A percentile compares a stretch with the other conserved stretches of the same genome.
These are phyloP conservation scores for Citrus cavaleriei DNA, from an alignment of 345 rosid species.

Conservation along the genomic window DNA sequence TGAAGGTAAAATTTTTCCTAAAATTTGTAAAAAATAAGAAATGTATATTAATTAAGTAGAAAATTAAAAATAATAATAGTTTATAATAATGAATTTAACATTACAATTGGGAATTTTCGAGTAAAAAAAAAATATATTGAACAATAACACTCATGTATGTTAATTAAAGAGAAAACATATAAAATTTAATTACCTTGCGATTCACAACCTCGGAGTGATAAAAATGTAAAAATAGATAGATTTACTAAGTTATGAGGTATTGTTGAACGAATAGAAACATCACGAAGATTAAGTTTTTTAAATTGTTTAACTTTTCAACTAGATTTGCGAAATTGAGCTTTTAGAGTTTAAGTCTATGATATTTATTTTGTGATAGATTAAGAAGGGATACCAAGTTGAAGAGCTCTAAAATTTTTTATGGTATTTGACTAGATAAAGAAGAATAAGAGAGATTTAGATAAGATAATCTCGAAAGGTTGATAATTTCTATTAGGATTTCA, in stretches of 20 bases:
- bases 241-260: neutral
- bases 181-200: neutral
- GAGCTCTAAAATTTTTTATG: no score
- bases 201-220: neutral
- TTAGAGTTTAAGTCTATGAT: no score
- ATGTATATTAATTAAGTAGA: neutral
- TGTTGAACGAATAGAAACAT: neutral
- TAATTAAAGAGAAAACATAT: neutral
- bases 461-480: no score
- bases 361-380: no score
- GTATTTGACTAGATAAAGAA: no score
- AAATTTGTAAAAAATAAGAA: neutral
- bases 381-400: no score
- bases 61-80: no score
- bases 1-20: neutral
- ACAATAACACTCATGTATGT: neutral
- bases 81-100: no score
- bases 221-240: neutral
- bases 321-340: no score
- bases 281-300: slow-evolving; percentile 5
- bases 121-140: no score
- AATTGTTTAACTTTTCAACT: neutral
- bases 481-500: no score
- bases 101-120: neutral
- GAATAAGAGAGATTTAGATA: no score